phyloP scores from a whole-genome alignment of 495 filamentous ascomycete species.

The Chaetomium tenue region DNA sequence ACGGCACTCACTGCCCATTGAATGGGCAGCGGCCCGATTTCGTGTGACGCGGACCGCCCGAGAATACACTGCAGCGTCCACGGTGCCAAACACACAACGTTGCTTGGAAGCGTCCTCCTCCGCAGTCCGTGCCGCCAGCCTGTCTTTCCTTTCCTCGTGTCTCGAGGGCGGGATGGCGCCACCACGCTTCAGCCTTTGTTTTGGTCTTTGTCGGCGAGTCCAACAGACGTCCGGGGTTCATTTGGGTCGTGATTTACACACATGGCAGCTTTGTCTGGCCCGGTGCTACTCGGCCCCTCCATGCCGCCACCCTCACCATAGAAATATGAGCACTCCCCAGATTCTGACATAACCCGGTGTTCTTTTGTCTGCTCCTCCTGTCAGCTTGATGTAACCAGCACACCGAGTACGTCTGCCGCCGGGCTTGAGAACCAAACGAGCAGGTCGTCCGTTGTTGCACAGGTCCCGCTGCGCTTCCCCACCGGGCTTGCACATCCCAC shows the following conservation, averaged over 20 bases:
- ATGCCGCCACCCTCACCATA: slow-evolving; percentile 1
- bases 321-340: neutral
- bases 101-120: neutral
- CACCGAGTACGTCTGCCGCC: neutral
- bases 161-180: slow-evolving; percentile 10
- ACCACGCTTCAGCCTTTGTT: slow-evolving; percentile 6
- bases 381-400: slow-evolving; percentile 10
- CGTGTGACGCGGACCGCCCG: neutral
- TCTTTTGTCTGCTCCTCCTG: neutral
- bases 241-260: neutral
- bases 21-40: neutral
- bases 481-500: slow-evolving; percentile 6
- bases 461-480: neutral
- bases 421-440: neutral
- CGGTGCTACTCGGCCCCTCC: neutral
- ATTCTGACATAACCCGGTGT: neutral
- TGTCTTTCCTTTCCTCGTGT: neutral
- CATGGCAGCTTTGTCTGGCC: slow-evolving; percentile 13
- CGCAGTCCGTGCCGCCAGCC: neutral
- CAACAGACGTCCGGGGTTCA: neutral
- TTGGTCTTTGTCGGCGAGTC: slow-evolving; percentile 6
- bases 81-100: neutral
- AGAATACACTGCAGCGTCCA: neutral
- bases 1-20: neutral
- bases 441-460: neutral